Evolutionary conservation across 208 protist species (phyloP).

Genomic region (Porcisia hertigi): DNA sequence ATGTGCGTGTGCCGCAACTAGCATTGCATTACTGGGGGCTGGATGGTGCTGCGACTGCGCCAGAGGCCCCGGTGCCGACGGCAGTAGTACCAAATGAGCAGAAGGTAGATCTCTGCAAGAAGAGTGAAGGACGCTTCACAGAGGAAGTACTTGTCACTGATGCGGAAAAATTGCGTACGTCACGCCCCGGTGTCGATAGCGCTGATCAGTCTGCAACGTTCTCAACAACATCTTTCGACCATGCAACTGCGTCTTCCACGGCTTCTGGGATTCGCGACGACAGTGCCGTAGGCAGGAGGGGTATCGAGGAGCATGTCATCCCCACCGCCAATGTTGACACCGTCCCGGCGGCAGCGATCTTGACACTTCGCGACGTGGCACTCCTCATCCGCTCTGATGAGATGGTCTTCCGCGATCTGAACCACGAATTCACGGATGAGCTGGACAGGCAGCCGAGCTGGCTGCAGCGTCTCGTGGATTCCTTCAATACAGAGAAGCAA

Average conservation of each 20-base stretch:
- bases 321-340: background rate
- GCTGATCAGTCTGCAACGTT: background rate
- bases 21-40: conserved; percentile 76
- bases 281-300: background rate
- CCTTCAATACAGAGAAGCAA: background rate
- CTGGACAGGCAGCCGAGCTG: conserved; percentile 39
- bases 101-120: conserved; percentile 3
- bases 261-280: background rate
- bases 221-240: background rate
- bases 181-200: background rate
- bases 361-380: conserved; percentile 69
- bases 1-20: conserved; percentile 41
- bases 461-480: conserved; percentile 16
- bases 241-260: background rate
- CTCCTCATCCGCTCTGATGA: conserved; percentile 80
- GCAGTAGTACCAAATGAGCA: conserved; percentile 5
- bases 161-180: background rate
- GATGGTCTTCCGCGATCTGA: conserved; percentile 68
- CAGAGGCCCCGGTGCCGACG: conserved; percentile 30
- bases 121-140: background rate
- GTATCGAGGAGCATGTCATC: background rate
- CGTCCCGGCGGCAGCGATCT: background rate
- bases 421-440: conserved; percentile 54
- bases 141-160: background rate
- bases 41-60: conserved; percentile 28